Evolutionary conservation across 1,284 basidiomycete species (phyloP), one percentile per base, ranked within the genome.

Genomic region (Ustilago xerochloae): DNA sequence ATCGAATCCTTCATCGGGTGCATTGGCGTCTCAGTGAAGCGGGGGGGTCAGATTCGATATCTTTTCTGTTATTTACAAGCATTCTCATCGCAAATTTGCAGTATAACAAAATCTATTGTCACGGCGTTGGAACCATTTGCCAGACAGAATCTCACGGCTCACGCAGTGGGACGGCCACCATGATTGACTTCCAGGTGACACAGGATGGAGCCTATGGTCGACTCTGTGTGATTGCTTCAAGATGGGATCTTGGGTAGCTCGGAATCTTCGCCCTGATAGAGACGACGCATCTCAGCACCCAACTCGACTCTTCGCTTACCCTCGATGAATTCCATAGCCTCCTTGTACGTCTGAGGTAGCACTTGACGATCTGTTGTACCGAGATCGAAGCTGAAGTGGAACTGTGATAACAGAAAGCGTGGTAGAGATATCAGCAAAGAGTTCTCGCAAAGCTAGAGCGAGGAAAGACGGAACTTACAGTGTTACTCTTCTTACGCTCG

Each of bases 241-340:
- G n/a, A n/a, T n/a, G n/a, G n/a, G n/a, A n/a, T n/a, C n/a, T n/a
- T n/a, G n/a, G 53, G 43, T 18, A 39, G 35, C 5, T 45, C 50
- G 8, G 30, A 12, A 2, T 43, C 18, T 9, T 63, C 61, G 20
- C 51, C 61, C 29, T 49, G 63, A 39, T 78, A 80, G 32, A 77
- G 63, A 15, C 67, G 53, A 30, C 79, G 75, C 63, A 81, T 63
- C 39, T 80, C 78, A 20, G 59, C 33, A 22, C 79, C 79, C 10
- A 78, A 56, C 36, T 75, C 70, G 28, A 80, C 68, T 6, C 80
- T 55, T 7, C 80, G 61, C 47, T 73, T 79, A 29, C 76, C 78
- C 46, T 81, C 80, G 63, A 81, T 70, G 69, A 78, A 81, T 46
- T 71, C 65, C 75, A 81, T 80, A 18, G 75, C 75, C 32, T 81